Evolutionary conservation across 768 basidiomycete species (phyloP), one percentile per base, ranked within the genome.

Genomic region (Brasilioporus rufonigricans): DNA sequence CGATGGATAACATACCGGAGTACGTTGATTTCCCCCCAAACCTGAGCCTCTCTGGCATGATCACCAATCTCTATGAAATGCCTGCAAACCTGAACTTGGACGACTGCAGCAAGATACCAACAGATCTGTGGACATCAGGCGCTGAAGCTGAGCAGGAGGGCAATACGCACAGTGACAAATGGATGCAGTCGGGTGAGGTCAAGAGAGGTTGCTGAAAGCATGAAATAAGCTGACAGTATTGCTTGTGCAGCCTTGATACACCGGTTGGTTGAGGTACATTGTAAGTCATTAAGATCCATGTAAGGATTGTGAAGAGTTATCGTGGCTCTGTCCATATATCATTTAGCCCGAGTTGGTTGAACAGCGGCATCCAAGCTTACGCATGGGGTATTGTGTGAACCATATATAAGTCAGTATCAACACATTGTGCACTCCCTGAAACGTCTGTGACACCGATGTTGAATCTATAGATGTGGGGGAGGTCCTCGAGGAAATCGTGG

Each of bases 21-120:
- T 2, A 89, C 80, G 58, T 93, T 93, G 66, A 93, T 92, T 70
- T 93, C 90, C 1, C 88, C 88, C 91, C 91, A 93, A 11, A 88
- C 85, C 1, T 83, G 83, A 29, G 86, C 82, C 69, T 93, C 91
- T 58, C 83, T 76, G 46, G 81, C 81, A 14, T 76, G 74, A 70
- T 93, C 89, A n/a, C 85, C 84, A 44, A 82, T 82, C 66, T 92
- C 89, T 55, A 93, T 92, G 65, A 85, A 87, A 64, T 89, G 85
- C 65, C 89, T 91, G 79, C 91, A 93, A 36, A 90, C 75, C 61
- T 93, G 90, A 44, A 93, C 84, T 65, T 91, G 86, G 5, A 93
- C 88, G 5, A 89, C 90, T 14, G 91, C 91, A 8, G 91, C 91
- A 16, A 93, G 82, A 70, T 93, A 93, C 91, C 91, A 93, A 68